These are phyloP conservation scores for Domatiomyces catenatus DNA, from an alignment of 2,329 filamentous ascomycete genomes.

Conservation along the genomic window DNA sequence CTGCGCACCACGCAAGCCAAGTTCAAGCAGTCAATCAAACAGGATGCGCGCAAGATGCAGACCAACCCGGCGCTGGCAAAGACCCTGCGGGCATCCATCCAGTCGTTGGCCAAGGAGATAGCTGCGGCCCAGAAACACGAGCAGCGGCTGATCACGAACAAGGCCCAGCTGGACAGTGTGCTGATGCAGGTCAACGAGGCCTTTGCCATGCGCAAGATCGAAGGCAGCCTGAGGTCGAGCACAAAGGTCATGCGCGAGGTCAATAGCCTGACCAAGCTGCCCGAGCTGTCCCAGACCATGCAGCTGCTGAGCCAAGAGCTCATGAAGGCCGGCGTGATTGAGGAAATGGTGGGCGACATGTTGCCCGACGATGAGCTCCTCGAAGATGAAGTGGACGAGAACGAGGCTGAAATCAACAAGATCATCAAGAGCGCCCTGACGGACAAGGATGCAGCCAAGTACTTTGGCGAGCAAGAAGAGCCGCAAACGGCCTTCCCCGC, in stretches of 20 bases:
- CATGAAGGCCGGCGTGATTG: slow-evolving; percentile 88
- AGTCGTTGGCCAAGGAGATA: slow-evolving; percentile 63
- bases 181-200: slow-evolving; percentile 97
- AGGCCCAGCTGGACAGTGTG: slow-evolving; percentile 81
- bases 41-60: slow-evolving; percentile 40
- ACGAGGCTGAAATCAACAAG: slow-evolving; percentile 79
- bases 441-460: slow-evolving; percentile 49
- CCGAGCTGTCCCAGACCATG: slow-evolving; percentile 82
- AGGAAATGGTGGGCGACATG: slow-evolving; percentile 87
- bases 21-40: slow-evolving; percentile 70
- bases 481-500: slow-evolving; percentile 31
- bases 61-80: slow-evolving; percentile 62
- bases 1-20: slow-evolving; percentile 68
- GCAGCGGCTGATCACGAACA: slow-evolving; percentile 62
- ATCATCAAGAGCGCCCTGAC: slow-evolving; percentile 81
- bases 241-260: slow-evolving; percentile 96
- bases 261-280: slow-evolving; percentile 67
- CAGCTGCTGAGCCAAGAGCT: slow-evolving; percentile 70
- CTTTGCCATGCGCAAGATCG: slow-evolving; percentile 88
- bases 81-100: slow-evolving; percentile 3
- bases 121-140: slow-evolving; percentile 65
- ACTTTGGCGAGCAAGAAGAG: slow-evolving; percentile 29
- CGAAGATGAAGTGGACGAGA: slow-evolving; percentile 58
- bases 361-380: slow-evolving; percentile 60
- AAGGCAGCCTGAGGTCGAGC: slow-evolving; percentile 71